Evolutionary conservation across 2,329 filamentous ascomycete genomes (phyloP).

Genomic region (Dactylellina haptotyla): DNA sequence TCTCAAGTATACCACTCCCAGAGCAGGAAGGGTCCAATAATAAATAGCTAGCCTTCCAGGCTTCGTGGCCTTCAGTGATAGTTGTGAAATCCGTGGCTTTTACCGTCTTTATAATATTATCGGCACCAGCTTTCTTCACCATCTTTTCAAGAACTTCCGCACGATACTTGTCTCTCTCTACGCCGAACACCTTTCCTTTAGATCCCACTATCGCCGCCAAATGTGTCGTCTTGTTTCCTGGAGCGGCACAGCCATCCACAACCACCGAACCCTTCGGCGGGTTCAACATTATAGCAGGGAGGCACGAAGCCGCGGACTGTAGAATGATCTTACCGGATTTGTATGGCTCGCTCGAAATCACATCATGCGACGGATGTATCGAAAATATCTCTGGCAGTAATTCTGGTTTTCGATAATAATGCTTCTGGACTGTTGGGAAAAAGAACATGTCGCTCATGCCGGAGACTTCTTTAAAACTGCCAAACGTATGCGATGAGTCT

Average conservation of each 20-base stretch:
- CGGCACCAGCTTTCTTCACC: slow-evolving; percentile 79
- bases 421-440: slow-evolving; percentile 20
- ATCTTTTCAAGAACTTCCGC: slow-evolving; percentile 84
- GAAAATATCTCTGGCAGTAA: slow-evolving; percentile 87
- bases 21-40: slow-evolving; percentile 95
- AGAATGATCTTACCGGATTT: slow-evolving; percentile 80
- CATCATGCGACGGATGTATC: slow-evolving; percentile 75
- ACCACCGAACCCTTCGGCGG: slow-evolving; percentile 77
- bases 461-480: slow-evolving; percentile 68
- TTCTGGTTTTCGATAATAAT: slow-evolving; percentile 58
- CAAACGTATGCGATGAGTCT: slow-evolving; percentile 74
- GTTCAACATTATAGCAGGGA: slow-evolving; percentile 88
- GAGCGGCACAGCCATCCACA: slow-evolving; percentile 92
- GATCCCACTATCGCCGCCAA: slow-evolving; percentile 75
- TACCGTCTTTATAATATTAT: slow-evolving; percentile 73
- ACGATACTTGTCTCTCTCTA: slow-evolving; percentile 78
- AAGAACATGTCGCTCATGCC: slow-evolving; percentile 51
- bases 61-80: slow-evolving; percentile 67
- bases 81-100: slow-evolving; percentile 83
- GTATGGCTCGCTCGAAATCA: slow-evolving; percentile 74
- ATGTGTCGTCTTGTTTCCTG: slow-evolving; percentile 97
- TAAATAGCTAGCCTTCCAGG: slow-evolving; percentile 77
- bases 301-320: slow-evolving; percentile 97
- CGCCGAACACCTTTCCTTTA: slow-evolving; percentile 74
- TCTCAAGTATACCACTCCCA: slow-evolving; percentile 90